A percentile compares a stretch with the other conserved stretches of the same genome.
phyloP scores from a whole-genome alignment of 257 asterid genomes.

The Gynochthodes officinalis region DNA sequence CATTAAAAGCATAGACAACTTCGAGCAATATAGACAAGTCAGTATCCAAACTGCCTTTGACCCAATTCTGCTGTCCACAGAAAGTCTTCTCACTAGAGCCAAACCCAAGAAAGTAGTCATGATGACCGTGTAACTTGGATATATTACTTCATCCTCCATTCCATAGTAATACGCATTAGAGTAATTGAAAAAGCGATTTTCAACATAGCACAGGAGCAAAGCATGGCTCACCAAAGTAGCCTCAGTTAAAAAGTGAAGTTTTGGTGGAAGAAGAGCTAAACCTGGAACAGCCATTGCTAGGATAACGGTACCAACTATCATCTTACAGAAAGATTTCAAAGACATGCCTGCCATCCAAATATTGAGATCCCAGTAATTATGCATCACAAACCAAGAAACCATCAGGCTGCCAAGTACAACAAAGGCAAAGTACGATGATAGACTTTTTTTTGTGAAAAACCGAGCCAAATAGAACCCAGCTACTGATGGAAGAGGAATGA shows the following conservation, averaged over 20 bases:
- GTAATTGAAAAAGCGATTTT: constrained; percentile 77
- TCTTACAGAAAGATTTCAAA: constrained; percentile 91
- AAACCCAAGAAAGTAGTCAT: constrained; percentile 84
- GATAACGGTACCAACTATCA: constrained; percentile 81
- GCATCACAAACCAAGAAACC: constrained; percentile 96
- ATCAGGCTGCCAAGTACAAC: constrained; percentile 90
- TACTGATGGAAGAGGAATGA: constrained; percentile 83
- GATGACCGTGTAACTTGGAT: constrained; percentile 96
- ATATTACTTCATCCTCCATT: constrained; percentile 93
- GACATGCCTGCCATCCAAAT: constrained; percentile 99
- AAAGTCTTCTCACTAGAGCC: constrained; percentile 90
- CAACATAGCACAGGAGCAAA: constrained; percentile 78
- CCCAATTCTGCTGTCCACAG: constrained; percentile 70
- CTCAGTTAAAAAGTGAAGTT: constrained; percentile 67
- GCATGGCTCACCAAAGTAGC: constrained; percentile 86
- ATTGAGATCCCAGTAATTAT: constrained; percentile 95
- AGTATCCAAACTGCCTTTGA: constrained; percentile 91
- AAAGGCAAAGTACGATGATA: constrained; percentile 78
- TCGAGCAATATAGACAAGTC: constrained; percentile 77
- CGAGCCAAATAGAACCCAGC: constrained; percentile 97
- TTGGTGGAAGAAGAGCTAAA: constrained; percentile 82
- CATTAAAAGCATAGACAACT: constrained; percentile 85
- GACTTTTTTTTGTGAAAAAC: constrained; percentile 85
- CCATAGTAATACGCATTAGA: constrained; percentile 91
- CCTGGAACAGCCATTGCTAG: constrained; percentile 96